Evolutionary conservation across 169 alveolate species (phyloP), one percentile per base, ranked within the genome.

Genomic region (Cryptosporidium viatorum): DNA sequence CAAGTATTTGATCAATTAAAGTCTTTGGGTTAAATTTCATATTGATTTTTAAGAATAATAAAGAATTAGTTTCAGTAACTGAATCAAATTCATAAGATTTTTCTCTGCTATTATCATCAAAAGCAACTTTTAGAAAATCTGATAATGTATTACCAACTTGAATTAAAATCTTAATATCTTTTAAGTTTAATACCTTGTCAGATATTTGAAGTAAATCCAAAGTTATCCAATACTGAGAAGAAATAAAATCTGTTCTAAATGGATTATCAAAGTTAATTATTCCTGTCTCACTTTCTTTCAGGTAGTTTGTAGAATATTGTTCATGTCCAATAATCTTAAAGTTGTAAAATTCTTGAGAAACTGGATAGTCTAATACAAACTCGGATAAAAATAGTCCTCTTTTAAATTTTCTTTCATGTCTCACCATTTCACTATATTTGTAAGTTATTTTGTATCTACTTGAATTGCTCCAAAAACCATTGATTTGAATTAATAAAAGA

Each of bases 331-430:
- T 33, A 9, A 37, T 29, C 9, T 29, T 65, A n/a, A 33, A 26
- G 18, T 31, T 21, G 8, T 3, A 65, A 33, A 21, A 31, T 21
- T 35, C 71, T 31, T 33, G 4, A 33, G 31, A 33, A 33, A 31
- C 14, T 35, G 41, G 50, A 31, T 65, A 23, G 29, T n/a, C 48
- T n/a, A n/a, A 10, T 9, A 14, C 10, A 33, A 16, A 6, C 3
- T 65, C 33, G 23, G 71, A 16, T 29, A 65, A 31, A 65, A 33
- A 65, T 35, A 65, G 5, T 31, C 71, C 71, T 65, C 71, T 65
- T 6, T 35, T 7, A 14, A 33, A 14, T n/a, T n/a, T 9, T 35
- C 16, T 39, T 21, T 65, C 18, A 3, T 65, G 31, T 29, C 50
- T 65, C 51, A 65, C 0, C 31, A 65, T 31, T 16, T 65, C 71